Percentiles rank a stretch among this genome's conserved stretches.
These are phyloP conservation scores for Cercospora canescens DNA, from an alignment of 2,329 filamentous ascomycete genomes.

Conservation along the genomic window DNA sequence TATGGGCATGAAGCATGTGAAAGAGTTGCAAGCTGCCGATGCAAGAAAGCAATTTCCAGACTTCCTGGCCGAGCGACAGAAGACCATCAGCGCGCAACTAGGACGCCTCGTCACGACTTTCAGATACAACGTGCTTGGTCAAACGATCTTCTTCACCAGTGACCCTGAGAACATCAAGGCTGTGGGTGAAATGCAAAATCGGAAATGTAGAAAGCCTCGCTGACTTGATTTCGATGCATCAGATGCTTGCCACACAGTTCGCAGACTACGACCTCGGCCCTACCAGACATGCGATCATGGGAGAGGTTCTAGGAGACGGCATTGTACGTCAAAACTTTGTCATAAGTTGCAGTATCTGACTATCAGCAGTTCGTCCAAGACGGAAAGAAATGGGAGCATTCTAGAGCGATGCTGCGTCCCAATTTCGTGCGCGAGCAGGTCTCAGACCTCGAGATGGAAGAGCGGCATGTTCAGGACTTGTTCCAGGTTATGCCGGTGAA, in stretches of 20 bases:
- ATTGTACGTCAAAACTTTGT: constrained; percentile 22
- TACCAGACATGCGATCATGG: constrained; percentile 32
- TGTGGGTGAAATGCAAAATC: not conserved
- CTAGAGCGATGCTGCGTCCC: constrained; percentile 38
- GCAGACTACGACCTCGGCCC: constrained; percentile 35
- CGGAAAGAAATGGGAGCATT: constrained; percentile 40
- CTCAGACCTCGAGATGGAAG: constrained; percentile 38
- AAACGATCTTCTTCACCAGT: constrained; percentile 30
- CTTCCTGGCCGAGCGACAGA: constrained; percentile 29
- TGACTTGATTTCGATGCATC: not conserved
- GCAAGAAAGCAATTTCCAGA: constrained; percentile 32
- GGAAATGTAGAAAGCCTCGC: not conserved
- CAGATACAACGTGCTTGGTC: constrained; percentile 27
- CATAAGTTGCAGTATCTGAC: not conserved
- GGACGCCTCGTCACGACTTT: constrained; percentile 33
- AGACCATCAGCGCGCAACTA: constrained; percentile 24
- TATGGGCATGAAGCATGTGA: constrained; percentile 32
- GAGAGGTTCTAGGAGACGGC: constrained; percentile 33
- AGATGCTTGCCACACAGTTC: constrained; percentile 35
- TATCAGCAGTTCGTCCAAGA: constrained; percentile 33
- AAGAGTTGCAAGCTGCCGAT: constrained; percentile 32
- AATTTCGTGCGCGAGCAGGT: constrained; percentile 42
- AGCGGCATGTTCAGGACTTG: constrained; percentile 38
- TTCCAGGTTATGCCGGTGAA: constrained; percentile 33
- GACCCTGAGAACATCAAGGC: constrained; percentile 40